Evolutionary conservation across 2,329 filamentous ascomycete species (phyloP).

Genomic region (Botrytis tulipae): DNA sequence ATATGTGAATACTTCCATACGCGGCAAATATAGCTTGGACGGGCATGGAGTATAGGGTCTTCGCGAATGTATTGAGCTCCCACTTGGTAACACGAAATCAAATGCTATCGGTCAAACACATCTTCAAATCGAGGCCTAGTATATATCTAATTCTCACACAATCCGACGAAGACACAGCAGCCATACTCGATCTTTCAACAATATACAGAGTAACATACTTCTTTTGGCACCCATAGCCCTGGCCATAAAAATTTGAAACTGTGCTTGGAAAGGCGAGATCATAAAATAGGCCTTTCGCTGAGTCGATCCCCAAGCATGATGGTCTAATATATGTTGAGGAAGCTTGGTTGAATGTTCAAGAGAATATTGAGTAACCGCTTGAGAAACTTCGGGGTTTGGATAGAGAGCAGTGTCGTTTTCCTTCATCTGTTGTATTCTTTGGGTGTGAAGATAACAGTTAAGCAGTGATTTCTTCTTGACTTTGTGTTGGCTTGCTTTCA

Average conservation of each 20-base stretch:
- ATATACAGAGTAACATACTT: constrained; percentile 21
- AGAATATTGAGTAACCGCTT: constrained; percentile 46
- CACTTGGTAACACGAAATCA: too few species aligned
- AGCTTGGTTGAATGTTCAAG: constrained; percentile 44
- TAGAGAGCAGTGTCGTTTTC: constrained; percentile 41
- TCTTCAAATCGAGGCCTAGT: background rate
- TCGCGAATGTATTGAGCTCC: background rate
- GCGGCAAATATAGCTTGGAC: too few species aligned
- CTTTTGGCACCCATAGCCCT: constrained; percentile 32
- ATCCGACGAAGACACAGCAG: background rate
- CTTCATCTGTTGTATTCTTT: constrained; percentile 29
- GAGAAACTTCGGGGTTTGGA: constrained; percentile 43
- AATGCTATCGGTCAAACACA: background rate
- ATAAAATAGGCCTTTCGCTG: constrained; percentile 31
- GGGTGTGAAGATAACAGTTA: background rate
- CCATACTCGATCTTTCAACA: background rate
- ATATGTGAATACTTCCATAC: background rate
- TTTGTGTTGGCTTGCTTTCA: background rate
- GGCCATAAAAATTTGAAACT: constrained; percentile 31
- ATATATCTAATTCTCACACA: background rate
- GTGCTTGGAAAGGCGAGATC: constrained; percentile 33
- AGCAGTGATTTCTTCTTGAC: background rate
- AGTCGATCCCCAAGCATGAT: constrained; percentile 40
- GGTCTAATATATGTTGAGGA: constrained; percentile 45
- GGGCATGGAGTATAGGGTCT: too few species aligned